phyloP scores from a whole-genome alignment of 768 basidiomycete species.

The Melanogaster broomeanus region DNA sequence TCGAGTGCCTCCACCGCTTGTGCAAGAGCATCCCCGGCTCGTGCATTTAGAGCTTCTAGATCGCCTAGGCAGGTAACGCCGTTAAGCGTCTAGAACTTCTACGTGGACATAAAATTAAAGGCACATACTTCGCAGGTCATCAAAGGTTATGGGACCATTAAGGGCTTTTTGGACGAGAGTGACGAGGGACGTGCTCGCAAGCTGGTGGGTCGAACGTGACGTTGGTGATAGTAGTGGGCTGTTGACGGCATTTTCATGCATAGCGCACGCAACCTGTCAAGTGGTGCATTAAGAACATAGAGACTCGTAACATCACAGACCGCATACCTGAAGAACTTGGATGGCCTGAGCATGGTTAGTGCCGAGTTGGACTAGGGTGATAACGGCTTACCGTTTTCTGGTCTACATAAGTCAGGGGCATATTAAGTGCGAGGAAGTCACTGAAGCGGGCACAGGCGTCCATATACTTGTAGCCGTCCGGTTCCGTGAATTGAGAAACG shows the following conservation, averaged over 20 bases:
- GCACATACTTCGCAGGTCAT: slow-evolving; percentile 17
- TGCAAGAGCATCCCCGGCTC: slow-evolving; percentile 3
- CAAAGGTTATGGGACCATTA: background rate
- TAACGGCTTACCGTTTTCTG: slow-evolving; percentile 13
- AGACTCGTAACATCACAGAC: background rate
- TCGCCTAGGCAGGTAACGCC: slow-evolving; percentile 7
- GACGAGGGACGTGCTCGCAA: slow-evolving; percentile 8
- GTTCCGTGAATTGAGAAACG: slow-evolving; percentile 11
- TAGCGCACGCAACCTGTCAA: slow-evolving; percentile 19
- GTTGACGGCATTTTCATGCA: slow-evolving; percentile 26
- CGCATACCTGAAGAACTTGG: slow-evolving; percentile 18
- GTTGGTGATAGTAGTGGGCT: slow-evolving; percentile 4
- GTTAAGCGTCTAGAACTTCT: background rate
- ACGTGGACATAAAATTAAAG: background rate
- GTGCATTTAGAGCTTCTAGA: background rate
- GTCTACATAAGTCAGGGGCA: background rate
- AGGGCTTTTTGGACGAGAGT: slow-evolving; percentile 5
- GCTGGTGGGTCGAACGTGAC: slow-evolving; percentile 7
- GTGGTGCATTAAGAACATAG: background rate
- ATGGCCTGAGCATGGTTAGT: slow-evolving; percentile 15
- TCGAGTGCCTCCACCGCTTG: slow-evolving; percentile 4
- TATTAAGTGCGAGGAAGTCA: slow-evolving; percentile 8
- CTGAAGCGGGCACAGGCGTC: slow-evolving; percentile 11
- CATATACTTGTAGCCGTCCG: slow-evolving; percentile 9
- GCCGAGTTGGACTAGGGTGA: background rate